Base-by-base conservation (phyloP, 768 basidiomycete species). In the Gelatoporia subvermispora region DNA sequence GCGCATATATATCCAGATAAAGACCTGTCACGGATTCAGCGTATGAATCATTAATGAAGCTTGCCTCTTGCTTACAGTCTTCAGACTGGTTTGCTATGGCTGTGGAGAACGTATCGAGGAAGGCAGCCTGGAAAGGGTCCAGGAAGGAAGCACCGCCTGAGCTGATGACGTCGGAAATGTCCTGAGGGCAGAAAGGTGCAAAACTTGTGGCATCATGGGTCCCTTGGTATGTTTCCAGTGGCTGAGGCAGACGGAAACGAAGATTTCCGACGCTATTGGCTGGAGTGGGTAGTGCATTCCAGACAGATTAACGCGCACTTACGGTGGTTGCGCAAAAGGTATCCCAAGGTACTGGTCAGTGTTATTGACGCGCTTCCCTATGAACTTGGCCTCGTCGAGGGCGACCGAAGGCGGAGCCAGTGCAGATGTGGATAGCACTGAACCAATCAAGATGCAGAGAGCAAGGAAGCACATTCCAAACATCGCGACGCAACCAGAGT, bases 221-320 rank as follows among this genome's bases (percentile, higher is more conserved):
- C 3, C 55, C 53, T 3, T 34, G 46, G 34, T 50, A 56, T 0
- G 22, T 21, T 1, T 35, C n/a, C 9, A 35, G 21, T 15, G 46
- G 55, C 37, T 36, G 23, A 1, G 62, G 60, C 18, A 53, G 51
- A 18, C 48, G 54, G 4, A 61, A 55, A 8, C 62, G 60, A 15
- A 56, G 57, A 37, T 46, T 39, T 2, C 53, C 56, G 9, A 57
- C 50, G 4, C 56, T 57, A 42, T 15, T 24, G 5, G 8, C 8
- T n/a, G 35, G 17, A 31, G 28, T 31, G 28, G 13, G 28, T n/a
- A n/a, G 28, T 31, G 13, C 28, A 31, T 13, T 31, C 7, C 5
- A 31, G 7, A 13, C 13, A 31, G 13, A 5, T 31, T 13, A 31
- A 31, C 5, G 28, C 28, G 7, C 13, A 13, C 13, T 31, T 13